phyloP scores from a whole-genome alignment of 139 green algal genomes.

The Tetradesmus lagerheimii region DNA sequence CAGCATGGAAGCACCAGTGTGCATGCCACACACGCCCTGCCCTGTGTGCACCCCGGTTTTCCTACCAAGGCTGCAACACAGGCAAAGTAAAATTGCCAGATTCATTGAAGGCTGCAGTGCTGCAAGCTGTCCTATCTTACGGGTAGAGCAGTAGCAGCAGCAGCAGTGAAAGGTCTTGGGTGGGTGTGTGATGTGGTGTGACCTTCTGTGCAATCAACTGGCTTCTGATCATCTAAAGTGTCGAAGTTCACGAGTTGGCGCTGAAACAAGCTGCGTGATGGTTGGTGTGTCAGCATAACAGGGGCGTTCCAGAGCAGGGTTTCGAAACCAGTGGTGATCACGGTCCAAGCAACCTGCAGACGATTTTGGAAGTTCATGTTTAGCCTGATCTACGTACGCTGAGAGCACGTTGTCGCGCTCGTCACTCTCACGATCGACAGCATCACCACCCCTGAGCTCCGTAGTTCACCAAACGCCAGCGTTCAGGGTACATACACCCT shows the following conservation, averaged over 20 bases:
- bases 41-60: neutral
- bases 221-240: too few relatives aligned
- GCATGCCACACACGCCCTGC: neutral
- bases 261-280: neutral
- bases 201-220: neutral
- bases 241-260: neutral
- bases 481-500: neutral
- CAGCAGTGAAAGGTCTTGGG: neutral
- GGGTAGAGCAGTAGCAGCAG: neutral
- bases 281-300: neutral
- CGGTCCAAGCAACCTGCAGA: neutral
- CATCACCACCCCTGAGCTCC: neutral
- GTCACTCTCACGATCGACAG: neutral
- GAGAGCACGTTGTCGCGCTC: neutral
- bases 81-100: neutral
- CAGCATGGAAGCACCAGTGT: neutral
- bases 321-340: neutral
- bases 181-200: neutral
- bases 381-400: neutral
- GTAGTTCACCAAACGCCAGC: neutral
- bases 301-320: neutral
- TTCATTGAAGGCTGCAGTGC: neutral
- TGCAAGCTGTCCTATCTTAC: neutral
- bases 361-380: neutral
- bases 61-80: neutral